Base-by-base conservation (phyloP, 2,329 filamentous ascomycete genomes). In the Arthrobotrys musiformis region DNA sequence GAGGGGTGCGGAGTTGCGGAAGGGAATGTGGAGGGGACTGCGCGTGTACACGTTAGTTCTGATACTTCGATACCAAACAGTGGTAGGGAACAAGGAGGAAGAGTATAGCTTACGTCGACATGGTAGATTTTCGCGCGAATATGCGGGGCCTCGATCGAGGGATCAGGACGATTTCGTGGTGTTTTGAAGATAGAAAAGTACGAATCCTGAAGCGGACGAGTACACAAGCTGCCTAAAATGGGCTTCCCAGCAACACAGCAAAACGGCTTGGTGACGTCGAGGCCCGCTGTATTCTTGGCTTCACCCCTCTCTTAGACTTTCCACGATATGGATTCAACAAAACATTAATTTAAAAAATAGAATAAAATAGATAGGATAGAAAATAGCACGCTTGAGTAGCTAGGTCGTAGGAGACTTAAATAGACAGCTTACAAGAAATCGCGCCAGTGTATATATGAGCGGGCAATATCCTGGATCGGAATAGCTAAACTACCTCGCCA, bases 1-100 rank as follows among this genome's bases (percentile, higher is more conserved):
- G 44, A 97, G 87, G 70, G 91, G 88, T 79, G 92, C 90, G 62
- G 93, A 94, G 82, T 91, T 92, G 81, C 94, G 93, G 84, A 98
- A 98, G 7, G 94, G 94, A 79, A 97, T 87, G 82, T 90, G 89
- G 69, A 97, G 88, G 4, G 73, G 73, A 19, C 73, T 78, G n/a
- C 13, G n/a, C 13, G 28, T 44, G 33, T 26, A 26, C 28, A 56
- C 17, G 11, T 69, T 42, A 69, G 56, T 42, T 58, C 8, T 4
- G 33, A 11, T 17, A 17, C 35, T n/a, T 35, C n/a, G n/a, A n/a
- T n/a, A n/a, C n/a, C n/a, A n/a, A n/a, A n/a, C n/a, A n/a, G n/a
- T n/a, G n/a, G n/a, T 19, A 19, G 11, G 8, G 40, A 17, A 9
- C 19, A 17, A 6, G 17, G 11, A 22, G 8, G 24, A 7, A 17